Conservation (phyloP, 2,329 filamentous ascomycete species). For the Trichoderma koningiopsis region DNA sequence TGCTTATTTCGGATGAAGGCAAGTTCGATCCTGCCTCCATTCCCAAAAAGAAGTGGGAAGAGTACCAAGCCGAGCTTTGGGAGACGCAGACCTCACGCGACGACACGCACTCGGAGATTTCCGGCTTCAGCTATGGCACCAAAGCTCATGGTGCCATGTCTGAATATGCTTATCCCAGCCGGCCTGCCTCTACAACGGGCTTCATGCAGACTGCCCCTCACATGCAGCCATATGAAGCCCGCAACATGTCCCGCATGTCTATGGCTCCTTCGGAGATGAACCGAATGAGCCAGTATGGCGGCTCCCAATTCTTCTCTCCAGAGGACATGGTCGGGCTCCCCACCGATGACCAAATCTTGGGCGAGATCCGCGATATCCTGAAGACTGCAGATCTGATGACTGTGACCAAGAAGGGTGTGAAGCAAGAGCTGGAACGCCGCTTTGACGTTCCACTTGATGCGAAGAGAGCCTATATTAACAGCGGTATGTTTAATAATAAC, state of each 20-base stretch:
- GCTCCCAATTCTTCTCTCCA: conserved; percentile 60
- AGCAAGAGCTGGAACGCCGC: conserved; percentile 85
- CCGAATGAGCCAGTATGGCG: conserved; percentile 63
- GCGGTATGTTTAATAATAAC: conserved; percentile 62
- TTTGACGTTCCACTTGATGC: conserved; percentile 85
- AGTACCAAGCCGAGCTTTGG: conserved; percentile 98
- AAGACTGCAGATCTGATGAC: conserved; percentile 93
- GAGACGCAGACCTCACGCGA: conserved; percentile 84
- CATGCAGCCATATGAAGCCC: conserved; percentile 54
- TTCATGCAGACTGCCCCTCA: conserved; percentile 48
- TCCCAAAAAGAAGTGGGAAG: conserved; percentile 98
- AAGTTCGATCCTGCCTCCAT: conserved; percentile 94
- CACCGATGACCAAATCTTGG: conserved; percentile 83
- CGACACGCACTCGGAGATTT: conserved; percentile 82
- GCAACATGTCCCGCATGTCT: conserved; percentile 70
- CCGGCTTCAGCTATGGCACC: conserved; percentile 92
- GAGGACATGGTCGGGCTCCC: conserved; percentile 76
- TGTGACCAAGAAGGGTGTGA: conserved; percentile 98
- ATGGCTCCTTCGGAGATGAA: conserved; percentile 74
- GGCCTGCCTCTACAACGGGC: conserved; percentile 58
- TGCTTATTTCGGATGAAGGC: conserved; percentile 94
- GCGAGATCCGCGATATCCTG: conserved; percentile 93
- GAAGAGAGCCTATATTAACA: conserved; percentile 92
- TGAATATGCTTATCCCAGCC: conserved; percentile 69
- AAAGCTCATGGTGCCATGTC: conserved; percentile 68